Percentiles rank a stretch among this genome's conserved stretches.
Evolutionary conservation across 495 filamentous ascomycete species (phyloP).

Genomic region (Aspergillus wentii): DNA sequence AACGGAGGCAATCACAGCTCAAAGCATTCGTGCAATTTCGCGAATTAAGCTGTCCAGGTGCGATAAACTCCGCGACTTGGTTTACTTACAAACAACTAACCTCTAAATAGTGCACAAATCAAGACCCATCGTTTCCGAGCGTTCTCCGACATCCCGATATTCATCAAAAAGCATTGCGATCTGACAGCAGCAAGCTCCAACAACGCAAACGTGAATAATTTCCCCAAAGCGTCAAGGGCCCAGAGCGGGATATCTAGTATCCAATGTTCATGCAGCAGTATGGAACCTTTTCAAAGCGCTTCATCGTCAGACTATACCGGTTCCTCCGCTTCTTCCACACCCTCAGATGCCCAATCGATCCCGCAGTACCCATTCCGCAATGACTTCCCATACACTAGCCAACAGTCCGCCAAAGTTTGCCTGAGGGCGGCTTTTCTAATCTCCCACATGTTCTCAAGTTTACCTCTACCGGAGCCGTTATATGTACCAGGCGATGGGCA

Average conservation of each 20-base stretch:
- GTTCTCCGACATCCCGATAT: slow-evolving; percentile 57
- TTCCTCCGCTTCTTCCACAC: slow-evolving; percentile 32
- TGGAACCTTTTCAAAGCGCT: slow-evolving; percentile 27
- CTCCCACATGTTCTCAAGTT: slow-evolving; percentile 44
- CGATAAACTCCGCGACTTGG: no score
- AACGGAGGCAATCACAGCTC: slow-evolving; percentile 41
- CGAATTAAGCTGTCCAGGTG: slow-evolving; percentile 57
- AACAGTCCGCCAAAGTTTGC: slow-evolving; percentile 52
- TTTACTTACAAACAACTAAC: slow-evolving; percentile 2
- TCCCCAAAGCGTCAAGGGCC: slow-evolving; percentile 18
- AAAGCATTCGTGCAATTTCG: slow-evolving; percentile 49
- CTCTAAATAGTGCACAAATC: slow-evolving; percentile 47
- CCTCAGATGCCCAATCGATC: slow-evolving; percentile 27
- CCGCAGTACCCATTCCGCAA: slow-evolving; percentile 27
- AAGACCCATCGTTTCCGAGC: slow-evolving; percentile 57
- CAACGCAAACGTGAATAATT: slow-evolving; percentile 22
- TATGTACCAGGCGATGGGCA: slow-evolving; percentile 9
- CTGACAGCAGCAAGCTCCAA: slow-evolving; percentile 36
- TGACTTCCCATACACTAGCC: slow-evolving; percentile 46
- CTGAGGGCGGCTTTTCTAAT: slow-evolving; percentile 46
- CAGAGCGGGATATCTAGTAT: slow-evolving; percentile 25
- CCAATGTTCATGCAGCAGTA: slow-evolving; percentile 30
- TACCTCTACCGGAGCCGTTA: slow-evolving; percentile 45
- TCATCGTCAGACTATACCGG: slow-evolving; percentile 33
- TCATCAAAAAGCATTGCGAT: slow-evolving; percentile 55